Evolutionary conservation across 2,329 filamentous ascomycete genomes (phyloP).

Genomic region (Metarhizium guizhouense): DNA sequence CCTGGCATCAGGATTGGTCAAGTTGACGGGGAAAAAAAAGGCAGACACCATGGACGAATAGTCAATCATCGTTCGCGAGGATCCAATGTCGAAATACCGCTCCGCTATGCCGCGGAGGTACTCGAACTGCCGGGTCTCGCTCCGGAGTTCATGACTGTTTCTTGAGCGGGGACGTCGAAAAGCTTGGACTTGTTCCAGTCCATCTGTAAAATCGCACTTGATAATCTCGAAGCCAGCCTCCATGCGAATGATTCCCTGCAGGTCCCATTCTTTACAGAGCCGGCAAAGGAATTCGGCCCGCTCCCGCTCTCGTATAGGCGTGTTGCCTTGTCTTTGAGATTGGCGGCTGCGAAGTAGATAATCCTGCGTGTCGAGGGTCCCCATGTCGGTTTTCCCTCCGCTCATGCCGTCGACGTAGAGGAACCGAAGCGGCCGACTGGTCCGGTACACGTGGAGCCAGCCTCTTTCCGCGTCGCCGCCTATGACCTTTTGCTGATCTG

Average conservation of each 20-base stretch:
- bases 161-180: slow-evolving; percentile 15
- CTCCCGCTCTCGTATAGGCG: neutral
- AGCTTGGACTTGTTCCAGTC: slow-evolving; percentile 21
- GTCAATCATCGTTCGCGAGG: slow-evolving; percentile 24
- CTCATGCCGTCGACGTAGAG: slow-evolving; percentile 52
- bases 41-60: slow-evolving; percentile 33
- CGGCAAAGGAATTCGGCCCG: slow-evolving; percentile 42
- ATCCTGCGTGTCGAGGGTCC: slow-evolving; percentile 47
- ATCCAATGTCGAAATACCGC: slow-evolving; percentile 26
- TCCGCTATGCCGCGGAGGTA: slow-evolving; percentile 23
- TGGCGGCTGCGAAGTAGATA: slow-evolving; percentile 29
- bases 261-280: slow-evolving; percentile 36
- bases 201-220: slow-evolving; percentile 43
- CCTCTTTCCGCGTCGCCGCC: slow-evolving; percentile 18
- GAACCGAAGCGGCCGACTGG: slow-evolving; percentile 35
- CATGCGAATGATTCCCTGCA: slow-evolving; percentile 52
- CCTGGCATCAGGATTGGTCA: slow-evolving; percentile 22
- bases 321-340: neutral
- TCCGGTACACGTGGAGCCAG: slow-evolving; percentile 45
- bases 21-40: slow-evolving; percentile 30
- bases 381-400: slow-evolving; percentile 43
- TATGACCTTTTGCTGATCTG: neutral
- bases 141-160: no score
- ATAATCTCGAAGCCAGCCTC: slow-evolving; percentile 58
- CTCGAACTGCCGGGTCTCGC: slow-evolving; percentile 8